A percentile compares a stretch with the other conserved stretches of the same genome.
Conservation (phyloP, 192 early-diverging fungal genomes). For the Paraglomus occultum region DNA sequence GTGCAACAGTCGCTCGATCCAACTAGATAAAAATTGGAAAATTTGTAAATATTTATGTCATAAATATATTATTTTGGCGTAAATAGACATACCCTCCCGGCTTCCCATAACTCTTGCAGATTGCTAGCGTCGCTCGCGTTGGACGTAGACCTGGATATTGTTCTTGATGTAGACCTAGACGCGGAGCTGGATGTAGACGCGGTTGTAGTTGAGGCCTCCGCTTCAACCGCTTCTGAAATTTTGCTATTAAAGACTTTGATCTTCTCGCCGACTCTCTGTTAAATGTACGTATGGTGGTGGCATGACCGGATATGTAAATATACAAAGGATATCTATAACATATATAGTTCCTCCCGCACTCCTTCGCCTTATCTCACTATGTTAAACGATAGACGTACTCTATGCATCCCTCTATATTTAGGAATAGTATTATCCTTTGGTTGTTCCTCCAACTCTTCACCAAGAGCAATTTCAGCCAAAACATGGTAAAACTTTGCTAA, state of each 20-base stretch:
- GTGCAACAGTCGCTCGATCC: background rate
- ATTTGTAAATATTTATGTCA: background rate
- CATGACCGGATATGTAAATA: background rate
- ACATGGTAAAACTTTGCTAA: constrained; percentile 43
- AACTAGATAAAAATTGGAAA: background rate
- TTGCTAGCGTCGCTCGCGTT: background rate
- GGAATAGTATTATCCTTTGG: constrained; percentile 30
- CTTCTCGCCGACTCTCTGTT: background rate
- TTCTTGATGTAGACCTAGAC: background rate
- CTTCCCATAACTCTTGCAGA: constrained; percentile 1
- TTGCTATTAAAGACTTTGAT: background rate
- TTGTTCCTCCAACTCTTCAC: constrained; percentile 39
- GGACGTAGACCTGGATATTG: background rate
- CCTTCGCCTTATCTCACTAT: background rate
- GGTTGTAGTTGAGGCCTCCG: background rate
- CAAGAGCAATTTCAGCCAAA: constrained; percentile 41
- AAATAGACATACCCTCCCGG: constrained; percentile 2
- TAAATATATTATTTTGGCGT: background rate
- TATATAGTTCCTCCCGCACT: background rate
- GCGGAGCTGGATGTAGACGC: background rate
- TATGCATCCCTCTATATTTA: constrained; percentile 27
- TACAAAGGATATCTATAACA: background rate
- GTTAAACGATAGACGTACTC: constrained; percentile 4
- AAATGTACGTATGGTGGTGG: background rate
- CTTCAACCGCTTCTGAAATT: background rate